Base-by-base conservation (phyloP, 169 alveolate genomes). In the Babesia bovis region DNA sequence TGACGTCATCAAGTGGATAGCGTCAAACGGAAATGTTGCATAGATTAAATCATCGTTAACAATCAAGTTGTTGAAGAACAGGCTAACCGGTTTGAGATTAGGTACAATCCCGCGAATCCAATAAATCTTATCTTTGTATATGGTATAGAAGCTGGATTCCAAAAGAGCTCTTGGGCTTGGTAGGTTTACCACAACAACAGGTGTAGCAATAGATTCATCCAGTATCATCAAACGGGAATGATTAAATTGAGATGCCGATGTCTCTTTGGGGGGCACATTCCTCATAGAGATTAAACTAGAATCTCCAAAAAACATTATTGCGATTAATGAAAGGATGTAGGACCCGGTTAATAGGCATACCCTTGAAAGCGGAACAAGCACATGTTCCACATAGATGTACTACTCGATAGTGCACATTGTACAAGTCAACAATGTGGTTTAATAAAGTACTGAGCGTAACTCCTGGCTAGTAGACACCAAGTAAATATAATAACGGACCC, bases 51-150 rank as follows among this genome's bases (percentile, higher is more conserved):
- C 69, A 2, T 52, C 66, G n/a, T 36, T 57, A 5, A 71, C 6
- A 28, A 78, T 42, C 60, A 17, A 15, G 30, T 78, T 40, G 60
- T 47, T 21, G 17, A 78, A 57, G 60, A 78, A 78, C 28, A 68
- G 38, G 53, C 83, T 68, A 36, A 78, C 87, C 6, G 66, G 74
- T 23, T 78, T 32, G 42, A 52, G 47, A 25, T 69, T 69, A 15
- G 87, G 87, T 3, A 38, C 38, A 41, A 78, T 78, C 44, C 83
- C 87, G 4, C 66, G 84, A 19, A 78, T 51, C 83, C 74, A 51
- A 36, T 25, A 68, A 7, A 78, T 23, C 55, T 33, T 68, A 32
- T 45, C 66, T 7, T 68, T 45, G 1, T 17, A 13, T n/a, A 69
- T 21, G 12, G 50, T 32, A 35, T 67, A 78, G 12, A 44, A 59